These are phyloP conservation scores for Moricandia moricandioides DNA, from an alignment of 345 rosid species.

Conservation along the genomic window DNA sequence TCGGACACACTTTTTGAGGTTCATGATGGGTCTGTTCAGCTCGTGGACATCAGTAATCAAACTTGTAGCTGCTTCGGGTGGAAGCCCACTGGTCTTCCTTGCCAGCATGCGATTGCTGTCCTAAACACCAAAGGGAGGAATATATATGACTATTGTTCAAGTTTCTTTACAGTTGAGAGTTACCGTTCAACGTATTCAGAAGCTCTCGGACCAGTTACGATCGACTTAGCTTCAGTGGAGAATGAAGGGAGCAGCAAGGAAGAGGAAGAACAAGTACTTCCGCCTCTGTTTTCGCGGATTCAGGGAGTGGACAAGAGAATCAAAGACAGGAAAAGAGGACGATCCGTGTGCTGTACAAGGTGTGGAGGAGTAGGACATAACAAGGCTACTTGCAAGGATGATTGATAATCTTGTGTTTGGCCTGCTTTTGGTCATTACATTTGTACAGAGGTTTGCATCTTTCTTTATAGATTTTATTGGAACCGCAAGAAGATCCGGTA, in stretches of 20 bases:
- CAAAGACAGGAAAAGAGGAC: constrained; percentile 43
- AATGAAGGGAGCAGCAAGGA: constrained; percentile 37
- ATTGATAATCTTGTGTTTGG: constrained; percentile 19
- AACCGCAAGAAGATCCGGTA: not conserved
- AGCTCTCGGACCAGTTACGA: constrained; percentile 45
- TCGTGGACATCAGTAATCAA: constrained; percentile 61
- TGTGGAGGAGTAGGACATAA: constrained; percentile 87
- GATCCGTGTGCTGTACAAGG: constrained; percentile 60
- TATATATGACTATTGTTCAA: constrained; percentile 64
- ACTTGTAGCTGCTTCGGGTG: constrained; percentile 75
- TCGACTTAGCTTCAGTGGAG: constrained; percentile 5
- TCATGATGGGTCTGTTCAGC: constrained; percentile 62
- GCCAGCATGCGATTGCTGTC: constrained; percentile 81
- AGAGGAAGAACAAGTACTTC: constrained; percentile 49
- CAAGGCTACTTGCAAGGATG: constrained; percentile 72
- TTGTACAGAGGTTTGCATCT: constrained; percentile 28
- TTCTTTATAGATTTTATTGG: constrained; percentile 19
- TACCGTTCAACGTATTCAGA: constrained; percentile 53
- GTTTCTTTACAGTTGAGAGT: constrained; percentile 54
- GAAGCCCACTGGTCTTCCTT: constrained; percentile 72
- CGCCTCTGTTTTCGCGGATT: constrained; percentile 61
- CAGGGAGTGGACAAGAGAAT: constrained; percentile 50
- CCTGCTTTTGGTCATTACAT: constrained; percentile 14
- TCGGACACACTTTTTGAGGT: constrained; percentile 87
- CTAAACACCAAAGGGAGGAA: constrained; percentile 49